Base-by-base conservation (phyloP, 345 rosid genomes). In the Lepidium africanum region DNA sequence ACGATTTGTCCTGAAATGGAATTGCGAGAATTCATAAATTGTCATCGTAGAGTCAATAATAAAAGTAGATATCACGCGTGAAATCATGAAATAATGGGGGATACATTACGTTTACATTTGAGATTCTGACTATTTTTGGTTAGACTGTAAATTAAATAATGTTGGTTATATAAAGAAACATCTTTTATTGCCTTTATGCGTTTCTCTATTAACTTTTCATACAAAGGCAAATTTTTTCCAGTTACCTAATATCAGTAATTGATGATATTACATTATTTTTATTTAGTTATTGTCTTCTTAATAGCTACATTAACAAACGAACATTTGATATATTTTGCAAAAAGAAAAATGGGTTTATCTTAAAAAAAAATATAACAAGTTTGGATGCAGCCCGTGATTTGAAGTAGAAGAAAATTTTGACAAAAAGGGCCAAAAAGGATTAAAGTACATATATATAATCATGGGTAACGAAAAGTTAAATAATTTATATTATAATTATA, bases 41-140 rank as follows among this genome's bases (percentile, higher is more conserved):
- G 3, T 61, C 5, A n/a, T 6, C 8, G 14, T 36, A 48, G 19
- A 12, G 59, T 11, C 59, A 69, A 12, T 19, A 9, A 38, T 10
- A 0, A 49, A 59, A 60, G 35, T 49, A 47, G 25, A 40, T 33
- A 52, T 5, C 68, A 61, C 63, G 75, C 69, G 54, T 61, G 63
- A 63, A 52, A 46, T 49, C 36, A 46, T 49, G 27, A 12, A 56
- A 43, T 43, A 23, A 32, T 61, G 60, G 30, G 16, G 42, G 7
- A 30, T 27, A 14, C 8, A 17, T 33, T 57, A 17, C 56, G 32
- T 47, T 63, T 35, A 35, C n/a, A 16, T 33, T 33, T 14, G 5
- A 1, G 30, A 1, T 14, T 62, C 19, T 46, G 67, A 62, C 66
- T 10, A 30, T 32, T 48, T 38, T 30, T 59, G 14, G 39, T 17